A percentile compares a stretch with the other conserved stretches of the same genome.
Conservation (phyloP, 495 filamentous ascomycete genomes). For the Xylaria longipes region DNA sequence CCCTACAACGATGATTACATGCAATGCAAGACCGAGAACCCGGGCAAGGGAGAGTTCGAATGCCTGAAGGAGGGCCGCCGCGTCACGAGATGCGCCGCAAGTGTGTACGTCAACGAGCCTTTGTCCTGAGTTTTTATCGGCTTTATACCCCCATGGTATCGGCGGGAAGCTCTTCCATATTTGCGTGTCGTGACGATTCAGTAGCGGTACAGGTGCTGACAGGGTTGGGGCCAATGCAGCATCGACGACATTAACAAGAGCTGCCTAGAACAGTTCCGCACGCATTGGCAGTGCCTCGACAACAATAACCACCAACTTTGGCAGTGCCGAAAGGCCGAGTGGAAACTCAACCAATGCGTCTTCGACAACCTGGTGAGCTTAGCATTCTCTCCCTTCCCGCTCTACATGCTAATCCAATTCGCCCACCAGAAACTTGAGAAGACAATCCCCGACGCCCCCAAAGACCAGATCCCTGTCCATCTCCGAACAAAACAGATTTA, state of each 20-base stretch:
- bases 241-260: slow-evolving; percentile 95
- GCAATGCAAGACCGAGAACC: slow-evolving; percentile 93
- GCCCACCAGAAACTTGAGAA: slow-evolving; percentile 80
- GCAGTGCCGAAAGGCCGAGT: slow-evolving; percentile 82
- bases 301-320: slow-evolving; percentile 96
- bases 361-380: slow-evolving; percentile 88
- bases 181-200: not conserved
- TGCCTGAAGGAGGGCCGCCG: slow-evolving; percentile 95
- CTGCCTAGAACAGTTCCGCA: slow-evolving; percentile 88
- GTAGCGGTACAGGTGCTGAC: slow-evolving; percentile 16
- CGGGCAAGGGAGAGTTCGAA: slow-evolving; percentile 88
- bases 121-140: not conserved
- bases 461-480: slow-evolving; percentile 80
- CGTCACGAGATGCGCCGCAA: slow-evolving; percentile 93
- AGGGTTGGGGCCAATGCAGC: slow-evolving; percentile 48
- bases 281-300: slow-evolving; percentile 94
- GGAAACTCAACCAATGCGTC: slow-evolving; percentile 88
- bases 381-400: not conserved
- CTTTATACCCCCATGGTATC: not conserved
- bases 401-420: slow-evolving; percentile 25
- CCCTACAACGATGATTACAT: slow-evolving; percentile 99
- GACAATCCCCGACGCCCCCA: slow-evolving; percentile 82
- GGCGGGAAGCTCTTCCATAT: not conserved
- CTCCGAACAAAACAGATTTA: slow-evolving; percentile 80
- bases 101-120: slow-evolving; percentile 74